A percentile compares a stretch with the other conserved stretches of the same genome.
phyloP scores from a whole-genome alignment of 208 protist genomes.

The Acanthamoeba rhysodes region DNA sequence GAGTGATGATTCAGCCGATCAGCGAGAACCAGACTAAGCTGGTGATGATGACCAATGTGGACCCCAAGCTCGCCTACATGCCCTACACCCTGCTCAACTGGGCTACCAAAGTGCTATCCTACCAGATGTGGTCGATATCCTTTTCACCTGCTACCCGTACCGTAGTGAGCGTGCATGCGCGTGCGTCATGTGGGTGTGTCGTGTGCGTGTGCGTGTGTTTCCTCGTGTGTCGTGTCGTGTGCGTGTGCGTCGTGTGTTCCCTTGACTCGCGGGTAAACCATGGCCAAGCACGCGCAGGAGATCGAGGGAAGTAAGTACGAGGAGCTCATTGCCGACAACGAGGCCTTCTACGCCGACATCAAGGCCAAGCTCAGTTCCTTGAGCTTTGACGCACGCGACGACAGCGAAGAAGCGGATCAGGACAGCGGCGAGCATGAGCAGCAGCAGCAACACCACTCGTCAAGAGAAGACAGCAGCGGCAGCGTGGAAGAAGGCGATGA shows the following conservation, averaged over 20 bases:
- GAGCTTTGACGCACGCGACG: background rate
- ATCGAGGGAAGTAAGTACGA: conserved; percentile 36
- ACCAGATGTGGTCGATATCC: conserved; percentile 53
- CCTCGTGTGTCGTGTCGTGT: background rate
- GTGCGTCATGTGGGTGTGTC: background rate
- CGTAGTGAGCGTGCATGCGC: too few relatives aligned
- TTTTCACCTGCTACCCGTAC: background rate
- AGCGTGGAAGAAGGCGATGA: background rate
- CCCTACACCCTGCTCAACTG: conserved; percentile 54
- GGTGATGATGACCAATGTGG: conserved; percentile 52
- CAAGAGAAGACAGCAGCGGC: background rate
- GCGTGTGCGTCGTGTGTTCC: background rate
- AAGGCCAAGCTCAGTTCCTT: conserved; percentile 32
- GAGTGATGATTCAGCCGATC: conserved; percentile 25
- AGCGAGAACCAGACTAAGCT: background rate
- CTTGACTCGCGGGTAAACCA: background rate
- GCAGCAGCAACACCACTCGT: background rate
- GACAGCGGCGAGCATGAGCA: background rate
- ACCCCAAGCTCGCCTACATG: conserved; percentile 52
- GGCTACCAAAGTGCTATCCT: conserved; percentile 65
- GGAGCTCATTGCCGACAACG: conserved; percentile 23
- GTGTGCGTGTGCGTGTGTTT: background rate
- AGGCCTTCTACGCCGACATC: conserved; percentile 54
- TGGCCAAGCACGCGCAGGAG: background rate
- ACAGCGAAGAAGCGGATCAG: background rate